A percentile compares a stretch with the other conserved stretches of the same genome.
Conservation (phyloP, 169 alveolate genomes). For the Plasmodium billcollinsi region DNA sequence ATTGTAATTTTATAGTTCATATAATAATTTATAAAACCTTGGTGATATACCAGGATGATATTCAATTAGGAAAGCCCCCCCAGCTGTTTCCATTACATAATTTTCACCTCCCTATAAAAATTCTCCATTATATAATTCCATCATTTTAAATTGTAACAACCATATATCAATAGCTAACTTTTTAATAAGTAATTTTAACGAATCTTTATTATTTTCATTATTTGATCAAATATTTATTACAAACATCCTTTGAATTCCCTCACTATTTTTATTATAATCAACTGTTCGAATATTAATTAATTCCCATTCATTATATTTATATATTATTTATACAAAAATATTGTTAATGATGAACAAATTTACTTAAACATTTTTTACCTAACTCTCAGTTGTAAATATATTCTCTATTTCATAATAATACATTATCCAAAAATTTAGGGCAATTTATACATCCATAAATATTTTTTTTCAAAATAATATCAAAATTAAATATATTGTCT, state of each 20-base stretch:
- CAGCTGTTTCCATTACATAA: slow-evolving; percentile 87
- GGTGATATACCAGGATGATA: slow-evolving; percentile 81
- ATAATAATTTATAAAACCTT: slow-evolving; percentile 79
- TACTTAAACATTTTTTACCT: neutral
- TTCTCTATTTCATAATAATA: no score
- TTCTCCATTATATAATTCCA: slow-evolving; percentile 82
- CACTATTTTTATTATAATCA: slow-evolving; percentile 79
- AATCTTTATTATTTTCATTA: slow-evolving; percentile 27
- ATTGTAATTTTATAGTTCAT: slow-evolving; percentile 69
- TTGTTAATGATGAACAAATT: slow-evolving; percentile 27
- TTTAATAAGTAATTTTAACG: slow-evolving; percentile 78
- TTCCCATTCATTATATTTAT: slow-evolving; percentile 78
- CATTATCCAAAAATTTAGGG: no score
- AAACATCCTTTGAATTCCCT: slow-evolving; percentile 80
- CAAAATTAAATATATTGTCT: no score
- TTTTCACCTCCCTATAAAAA: slow-evolving; percentile 88
- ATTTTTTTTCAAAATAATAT: no score
- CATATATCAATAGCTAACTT: slow-evolving; percentile 84
- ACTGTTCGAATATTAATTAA: slow-evolving; percentile 65
- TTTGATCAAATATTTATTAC: slow-evolving; percentile 44
- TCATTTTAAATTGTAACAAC: slow-evolving; percentile 82
- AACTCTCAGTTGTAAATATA: slow-evolving; percentile 9
- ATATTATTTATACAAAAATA: slow-evolving; percentile 69
- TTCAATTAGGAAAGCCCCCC: slow-evolving; percentile 79
- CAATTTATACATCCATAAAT: no score